These are phyloP conservation scores for Leavenworthia alabamica DNA, from an alignment of 345 rosid genomes.

Conservation along the genomic window DNA sequence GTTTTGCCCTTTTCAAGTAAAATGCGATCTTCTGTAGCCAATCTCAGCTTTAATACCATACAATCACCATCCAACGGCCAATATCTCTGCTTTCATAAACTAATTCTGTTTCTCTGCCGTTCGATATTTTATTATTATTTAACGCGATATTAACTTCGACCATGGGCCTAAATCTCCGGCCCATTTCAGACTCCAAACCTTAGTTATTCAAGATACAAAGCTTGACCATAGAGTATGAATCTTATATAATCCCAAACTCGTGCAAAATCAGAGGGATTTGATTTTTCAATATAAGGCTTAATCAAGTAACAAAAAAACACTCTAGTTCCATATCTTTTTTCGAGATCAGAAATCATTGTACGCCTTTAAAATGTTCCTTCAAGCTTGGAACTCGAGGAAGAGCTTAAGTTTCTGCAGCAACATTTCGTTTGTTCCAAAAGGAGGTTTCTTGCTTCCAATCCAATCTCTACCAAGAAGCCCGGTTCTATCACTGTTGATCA, in stretches of 20 bases:
- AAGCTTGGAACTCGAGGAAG: constrained; percentile 71
- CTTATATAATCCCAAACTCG: constrained; percentile 12
- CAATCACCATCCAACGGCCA: constrained; percentile 8
- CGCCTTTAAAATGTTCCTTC: not conserved
- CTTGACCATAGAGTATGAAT: not conserved
- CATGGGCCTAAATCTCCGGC: constrained; percentile 23
- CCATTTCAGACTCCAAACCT: constrained; percentile 5
- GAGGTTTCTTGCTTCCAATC: constrained; percentile 46
- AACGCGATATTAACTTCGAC: not conserved
- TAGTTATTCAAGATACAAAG: not conserved
- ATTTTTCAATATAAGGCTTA: not conserved
- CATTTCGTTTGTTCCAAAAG: constrained; percentile 58
- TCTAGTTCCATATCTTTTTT: not conserved
- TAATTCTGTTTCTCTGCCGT: not conserved
- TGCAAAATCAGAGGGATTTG: constrained; percentile 20
- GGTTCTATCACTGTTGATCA: constrained; percentile 54
- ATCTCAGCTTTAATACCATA: not conserved
- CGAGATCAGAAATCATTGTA: not conserved
- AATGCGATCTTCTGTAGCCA: constrained; percentile 7
- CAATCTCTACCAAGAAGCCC: constrained; percentile 78
- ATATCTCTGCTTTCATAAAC: not conserved
- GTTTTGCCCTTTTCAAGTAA: constrained; percentile 27
- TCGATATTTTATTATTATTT: not conserved
- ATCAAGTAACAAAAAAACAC: not conserved
- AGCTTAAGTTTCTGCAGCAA: constrained; percentile 61